phyloP scores from a whole-genome alignment of 2,329 filamentous ascomycete species.

The Gnomoniopsis smithogilvyi region DNA sequence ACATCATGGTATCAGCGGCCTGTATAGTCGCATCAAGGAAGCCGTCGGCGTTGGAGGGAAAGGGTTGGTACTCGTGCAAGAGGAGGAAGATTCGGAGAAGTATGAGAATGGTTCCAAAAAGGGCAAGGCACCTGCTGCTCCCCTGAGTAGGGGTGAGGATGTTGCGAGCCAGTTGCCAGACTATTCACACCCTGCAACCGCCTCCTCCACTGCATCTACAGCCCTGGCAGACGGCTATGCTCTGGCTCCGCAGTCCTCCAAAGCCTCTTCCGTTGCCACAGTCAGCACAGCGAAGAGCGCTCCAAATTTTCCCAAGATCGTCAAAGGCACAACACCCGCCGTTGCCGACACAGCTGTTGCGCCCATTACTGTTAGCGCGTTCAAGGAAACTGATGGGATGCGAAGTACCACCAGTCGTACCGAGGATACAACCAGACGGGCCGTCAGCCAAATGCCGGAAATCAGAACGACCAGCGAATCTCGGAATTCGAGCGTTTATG shows the following conservation, averaged over 20 bases:
- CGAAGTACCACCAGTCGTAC: constrained; percentile 36
- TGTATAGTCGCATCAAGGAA: constrained; percentile 82
- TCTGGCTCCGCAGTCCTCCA: constrained; percentile 41
- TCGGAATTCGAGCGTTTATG: constrained; percentile 37
- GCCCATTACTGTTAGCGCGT: constrained; percentile 46
- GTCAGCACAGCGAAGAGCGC: constrained; percentile 40
- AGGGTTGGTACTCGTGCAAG: constrained; percentile 23
- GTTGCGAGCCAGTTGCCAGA: constrained; percentile 6
- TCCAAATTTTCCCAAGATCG: constrained; percentile 40
- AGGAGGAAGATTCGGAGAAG: constrained; percentile 37
- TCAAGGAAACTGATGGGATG: constrained; percentile 44
- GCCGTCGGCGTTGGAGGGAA: constrained; percentile 69
- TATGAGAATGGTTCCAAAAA: constrained; percentile 3
- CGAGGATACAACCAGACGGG: constrained; percentile 40
- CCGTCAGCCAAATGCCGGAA: constrained; percentile 27
- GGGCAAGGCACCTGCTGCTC: constrained; percentile 23
- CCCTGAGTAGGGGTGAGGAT: constrained; percentile 25
- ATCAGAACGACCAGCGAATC: constrained; percentile 28
- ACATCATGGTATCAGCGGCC: constrained; percentile 81
- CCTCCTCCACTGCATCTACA: constrained; percentile 2
- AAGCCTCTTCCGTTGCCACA: constrained; percentile 45
- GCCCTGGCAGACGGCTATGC: constrained; percentile 35
- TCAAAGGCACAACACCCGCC: constrained; percentile 38
- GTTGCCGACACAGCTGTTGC: constrained; percentile 44
- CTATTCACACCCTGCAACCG: constrained; percentile 24